phyloP scores from a whole-genome alignment of 495 filamentous ascomycete species.

The Penicillium dipodomyicola region DNA sequence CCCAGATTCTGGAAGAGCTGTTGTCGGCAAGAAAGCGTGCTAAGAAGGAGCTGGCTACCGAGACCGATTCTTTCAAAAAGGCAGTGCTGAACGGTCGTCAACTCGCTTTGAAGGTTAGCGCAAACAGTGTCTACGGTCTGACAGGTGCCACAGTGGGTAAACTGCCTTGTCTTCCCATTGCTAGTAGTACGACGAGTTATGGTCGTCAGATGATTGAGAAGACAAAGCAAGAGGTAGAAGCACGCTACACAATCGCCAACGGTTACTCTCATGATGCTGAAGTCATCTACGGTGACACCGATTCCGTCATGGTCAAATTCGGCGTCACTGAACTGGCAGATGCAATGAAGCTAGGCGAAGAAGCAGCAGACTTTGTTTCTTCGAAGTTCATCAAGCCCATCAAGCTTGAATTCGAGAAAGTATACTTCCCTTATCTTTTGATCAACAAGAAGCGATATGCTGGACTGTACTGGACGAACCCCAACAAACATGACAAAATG shows the following conservation, averaged over 20 bases:
- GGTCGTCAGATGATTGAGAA: conserved; percentile 98
- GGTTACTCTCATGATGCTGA: conserved; percentile 91
- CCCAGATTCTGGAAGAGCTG: conserved; percentile 93
- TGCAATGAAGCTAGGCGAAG: conserved; percentile 90
- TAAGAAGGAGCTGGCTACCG: conserved; percentile 83
- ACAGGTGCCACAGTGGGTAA: conserved; percentile 96
- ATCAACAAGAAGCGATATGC: conserved; percentile 99
- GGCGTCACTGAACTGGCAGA: conserved; percentile 78
- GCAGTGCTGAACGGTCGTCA: conserved; percentile 97
- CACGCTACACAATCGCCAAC: conserved; percentile 83
- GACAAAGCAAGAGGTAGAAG: conserved; percentile 90
- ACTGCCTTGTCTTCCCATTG: conserved; percentile 90
- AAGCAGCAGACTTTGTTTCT: conserved; percentile 84
- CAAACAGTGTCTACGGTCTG: conserved; percentile 97
- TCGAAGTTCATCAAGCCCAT: conserved; percentile 92
- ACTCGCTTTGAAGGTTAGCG: conserved; percentile 92
- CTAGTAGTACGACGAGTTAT: conserved; percentile 92
- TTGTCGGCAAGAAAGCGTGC: conserved; percentile 86
- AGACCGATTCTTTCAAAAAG: conserved; percentile 96
- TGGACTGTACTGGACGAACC: conserved; percentile 92
- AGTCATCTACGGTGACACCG: conserved; percentile 98
- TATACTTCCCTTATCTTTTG: conserved; percentile 95
- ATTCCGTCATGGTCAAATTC: conserved; percentile 99
- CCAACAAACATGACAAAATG: conserved; percentile 98
- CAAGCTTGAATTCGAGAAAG: conserved; percentile 99